Conservation (phyloP, 495 filamentous ascomycete species). For the Melanomma pulvis-pyrius region DNA sequence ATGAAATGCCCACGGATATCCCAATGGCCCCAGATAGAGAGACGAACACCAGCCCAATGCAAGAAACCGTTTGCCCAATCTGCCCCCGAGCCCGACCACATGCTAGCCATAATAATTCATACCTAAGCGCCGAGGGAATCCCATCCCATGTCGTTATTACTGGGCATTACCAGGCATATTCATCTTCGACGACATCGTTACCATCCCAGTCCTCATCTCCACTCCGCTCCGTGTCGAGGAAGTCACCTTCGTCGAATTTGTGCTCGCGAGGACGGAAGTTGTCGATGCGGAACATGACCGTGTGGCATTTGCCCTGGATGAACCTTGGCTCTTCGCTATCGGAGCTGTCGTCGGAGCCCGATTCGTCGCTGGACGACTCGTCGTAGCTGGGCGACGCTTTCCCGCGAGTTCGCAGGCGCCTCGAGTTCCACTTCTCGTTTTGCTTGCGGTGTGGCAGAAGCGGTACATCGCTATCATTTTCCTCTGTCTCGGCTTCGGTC, state of each 20-base stretch:
- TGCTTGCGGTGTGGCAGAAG: conserved; percentile 6
- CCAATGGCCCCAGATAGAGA: not conserved
- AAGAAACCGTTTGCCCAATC: not conserved
- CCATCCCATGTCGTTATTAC: not conserved
- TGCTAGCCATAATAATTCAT: not conserved
- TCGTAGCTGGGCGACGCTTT: conserved; percentile 7
- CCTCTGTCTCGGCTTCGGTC: not conserved
- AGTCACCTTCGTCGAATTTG: conserved; percentile 76
- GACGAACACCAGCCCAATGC: not conserved
- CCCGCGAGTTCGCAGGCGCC: conserved; percentile 23
- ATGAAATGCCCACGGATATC: not conserved
- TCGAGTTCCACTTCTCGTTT: conserved; percentile 24
- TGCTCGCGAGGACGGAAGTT: conserved; percentile 76
- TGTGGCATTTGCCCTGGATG: conserved; percentile 77
- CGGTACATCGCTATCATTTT: conserved; percentile 12
- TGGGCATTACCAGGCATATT: conserved; percentile 33
- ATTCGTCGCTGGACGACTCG: conserved; percentile 14
- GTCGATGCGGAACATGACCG: conserved; percentile 79
- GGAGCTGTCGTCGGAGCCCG: not conserved
- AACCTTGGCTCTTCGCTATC: conserved; percentile 41
- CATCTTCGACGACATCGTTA: conserved; percentile 44
- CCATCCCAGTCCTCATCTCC: conserved; percentile 83
- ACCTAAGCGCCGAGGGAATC: not conserved
- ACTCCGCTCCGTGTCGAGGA: conserved; percentile 69
- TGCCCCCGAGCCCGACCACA: not conserved